Evolutionary conservation across 176 grass and related monocot genomes (phyloP), one percentile per base, ranked within the genome.

Genomic region (Eleusine indica): DNA sequence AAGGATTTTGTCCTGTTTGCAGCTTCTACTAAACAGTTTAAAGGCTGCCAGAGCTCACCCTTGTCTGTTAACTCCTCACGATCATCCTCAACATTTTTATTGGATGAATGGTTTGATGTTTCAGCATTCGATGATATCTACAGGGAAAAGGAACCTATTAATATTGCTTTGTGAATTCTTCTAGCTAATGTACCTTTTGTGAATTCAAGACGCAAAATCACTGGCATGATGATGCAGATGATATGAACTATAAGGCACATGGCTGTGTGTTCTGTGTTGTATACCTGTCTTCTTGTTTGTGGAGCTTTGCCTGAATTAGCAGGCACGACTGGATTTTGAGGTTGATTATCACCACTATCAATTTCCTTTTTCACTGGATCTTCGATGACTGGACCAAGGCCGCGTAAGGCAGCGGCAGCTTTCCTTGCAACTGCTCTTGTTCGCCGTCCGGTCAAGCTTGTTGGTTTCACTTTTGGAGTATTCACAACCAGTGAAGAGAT

Each of bases 1-100:
- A 74, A 82, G 49, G 91, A 76, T 18, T 93, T 93, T 81, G 93
- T 94, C 76, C 86, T 95, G 83, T 89, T 95, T 35, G 91, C 88
- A n/a, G 81, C 91, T 88, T 93, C 89, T 76, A 89, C 91, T 70
- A 97, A 84, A 89, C 91, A 93, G 78, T 91, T 91, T 84, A 97
- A 88, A 88, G 91, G 91, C 83, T 75, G 93, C 94, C 91, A 93
- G 32, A 93, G 91, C 75, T 97, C 91, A 71, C 78, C 60, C 51
- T 87, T 97, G 46, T 97, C 89, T 25, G 25, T 47, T 74, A 80
- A 83, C 22, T 81, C 80, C 48, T 94, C 83, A 21, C 76, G 78
- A 66, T 76, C 82, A 75, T 51, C 84, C 25, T 85, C 66, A 0
- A 62, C 39, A 75, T 91, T 82, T 89, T 89, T 91, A 75, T 41